A percentile compares a stretch with the other conserved stretches of the same genome.
Conservation (phyloP, 2,329 filamentous ascomycete genomes). For the Geosmithia morbida region DNA sequence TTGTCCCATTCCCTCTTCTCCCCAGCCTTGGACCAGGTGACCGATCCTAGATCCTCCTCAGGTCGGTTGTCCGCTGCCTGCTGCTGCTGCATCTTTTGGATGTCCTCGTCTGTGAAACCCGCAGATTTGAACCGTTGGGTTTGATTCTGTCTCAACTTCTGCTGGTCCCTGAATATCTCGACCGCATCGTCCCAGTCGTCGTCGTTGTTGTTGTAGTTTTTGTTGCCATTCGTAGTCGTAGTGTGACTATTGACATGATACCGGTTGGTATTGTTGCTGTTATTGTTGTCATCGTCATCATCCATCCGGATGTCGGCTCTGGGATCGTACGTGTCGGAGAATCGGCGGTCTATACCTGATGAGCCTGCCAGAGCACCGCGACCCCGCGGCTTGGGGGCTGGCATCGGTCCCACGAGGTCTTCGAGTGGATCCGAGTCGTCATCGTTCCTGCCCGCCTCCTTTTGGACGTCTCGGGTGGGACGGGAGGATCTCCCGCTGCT, state of each 20-base stretch:
- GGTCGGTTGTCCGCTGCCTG: conserved; percentile 49
- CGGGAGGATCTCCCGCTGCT: neutral
- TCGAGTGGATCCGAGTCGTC: conserved; percentile 56
- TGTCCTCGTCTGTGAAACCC: conserved; percentile 63
- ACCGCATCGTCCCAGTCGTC: conserved; percentile 62
- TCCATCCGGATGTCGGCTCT: conserved; percentile 39
- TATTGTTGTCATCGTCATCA: conserved; percentile 18
- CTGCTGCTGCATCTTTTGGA: conserved; percentile 24
- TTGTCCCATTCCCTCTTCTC: conserved; percentile 49
- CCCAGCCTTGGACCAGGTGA: conserved; percentile 51
- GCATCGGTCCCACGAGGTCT: conserved; percentile 62
- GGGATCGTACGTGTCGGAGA: conserved; percentile 51
- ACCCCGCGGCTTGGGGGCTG: conserved; percentile 42
- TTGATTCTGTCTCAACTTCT: conserved; percentile 61
- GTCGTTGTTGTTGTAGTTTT: too few relatives aligned
- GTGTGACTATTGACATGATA: too few relatives aligned
- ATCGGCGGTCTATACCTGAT: conserved; percentile 67
- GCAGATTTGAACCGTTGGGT: conserved; percentile 62
- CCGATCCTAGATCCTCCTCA: conserved; percentile 41
- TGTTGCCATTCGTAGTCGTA: conserved; percentile 9
- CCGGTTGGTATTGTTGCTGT: too few relatives aligned
- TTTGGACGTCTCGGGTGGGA: neutral
- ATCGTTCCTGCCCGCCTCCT: neutral
- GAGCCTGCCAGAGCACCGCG: conserved; percentile 48
- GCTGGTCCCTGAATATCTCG: conserved; percentile 66